Base-by-base conservation (phyloP, 352 stramenopile genomes). In the Vaucheria bursata region DNA sequence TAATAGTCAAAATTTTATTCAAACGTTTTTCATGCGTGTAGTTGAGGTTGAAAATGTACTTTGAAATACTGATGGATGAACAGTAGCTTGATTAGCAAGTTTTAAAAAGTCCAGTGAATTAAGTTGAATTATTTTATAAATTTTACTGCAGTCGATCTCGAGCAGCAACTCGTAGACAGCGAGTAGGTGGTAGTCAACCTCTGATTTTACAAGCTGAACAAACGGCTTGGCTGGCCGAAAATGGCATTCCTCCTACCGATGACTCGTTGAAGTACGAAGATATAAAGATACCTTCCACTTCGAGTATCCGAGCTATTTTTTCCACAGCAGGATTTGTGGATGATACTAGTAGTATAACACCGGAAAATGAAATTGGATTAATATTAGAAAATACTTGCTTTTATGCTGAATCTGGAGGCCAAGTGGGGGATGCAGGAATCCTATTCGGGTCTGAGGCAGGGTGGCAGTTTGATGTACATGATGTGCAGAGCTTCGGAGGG, bases 331-430 rank as follows among this genome's bases (percentile, higher is more conserved):
- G 29, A 5, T 68, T 25, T 0, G 33, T 31, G 33, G 31, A 73
- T 25, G n/a, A n/a, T n/a, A n/a, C n/a, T n/a, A 31, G 12, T 40
- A 29, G 8, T 32, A 37, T 6, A 32, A 59, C 59, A 38, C 71
- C 40, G 29, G 50, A 33, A 6, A 74, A 75, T 31, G 70, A 72
- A 59, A 89, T 97, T 33, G 96, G 96, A 72, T 79, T 99, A n/a
- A 90, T 99, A 45, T 85, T 99, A 32, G 93, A 98, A 85, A 91
- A 92, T 82, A 97, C 94, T 1, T 90, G 90, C 53, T 99, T 98
- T 87, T 99, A 99, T 87, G 92, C 94, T 0, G 95, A 99, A 87
- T 87, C 92, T 8, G 96, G 96, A 82, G 96, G 96, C 35, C 96
- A 99, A 86, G 88, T 93, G 68, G 93, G 93, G 73, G 96, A 99